These are phyloP conservation scores for Zygosaccharomyces lentus DNA, from an alignment of 805 yeast genomes.

Conservation along the genomic window DNA sequence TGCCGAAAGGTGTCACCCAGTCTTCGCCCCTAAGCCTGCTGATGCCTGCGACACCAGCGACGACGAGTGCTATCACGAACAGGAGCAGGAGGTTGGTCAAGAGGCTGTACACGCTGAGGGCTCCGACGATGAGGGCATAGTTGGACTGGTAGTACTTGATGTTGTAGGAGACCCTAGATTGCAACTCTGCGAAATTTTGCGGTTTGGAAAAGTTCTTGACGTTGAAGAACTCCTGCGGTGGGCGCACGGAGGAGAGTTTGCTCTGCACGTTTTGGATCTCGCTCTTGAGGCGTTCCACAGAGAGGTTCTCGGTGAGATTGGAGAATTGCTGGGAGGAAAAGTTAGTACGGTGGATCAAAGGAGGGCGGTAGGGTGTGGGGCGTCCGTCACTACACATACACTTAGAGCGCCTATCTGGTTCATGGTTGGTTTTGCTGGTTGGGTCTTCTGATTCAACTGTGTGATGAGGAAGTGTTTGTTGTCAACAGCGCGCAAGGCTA, in stretches of 20 bases:
- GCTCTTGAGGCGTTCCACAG: slow-evolving; percentile 35
- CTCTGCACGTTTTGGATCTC: slow-evolving; percentile 54
- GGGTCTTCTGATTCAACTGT: neutral
- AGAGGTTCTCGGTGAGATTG: slow-evolving; percentile 30
- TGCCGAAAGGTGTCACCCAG: slow-evolving; percentile 67
- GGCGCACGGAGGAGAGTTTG: slow-evolving; percentile 67
- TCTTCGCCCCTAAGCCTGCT: slow-evolving; percentile 77
- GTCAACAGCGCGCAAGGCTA: slow-evolving; percentile 4
- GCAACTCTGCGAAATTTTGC: slow-evolving; percentile 80
- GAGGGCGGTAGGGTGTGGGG: neutral
- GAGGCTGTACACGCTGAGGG: slow-evolving; percentile 77
- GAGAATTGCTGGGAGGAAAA: slow-evolving; percentile 25
- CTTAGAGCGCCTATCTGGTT: slow-evolving; percentile 17
- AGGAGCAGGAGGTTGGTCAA: slow-evolving; percentile 79
- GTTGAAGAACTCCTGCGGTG: slow-evolving; percentile 93
- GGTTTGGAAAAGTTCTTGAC: slow-evolving; percentile 88
- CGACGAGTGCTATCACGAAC: slow-evolving; percentile 73
- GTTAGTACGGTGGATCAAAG: neutral
- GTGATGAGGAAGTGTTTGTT: neutral
- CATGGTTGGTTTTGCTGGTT: slow-evolving; percentile 3
- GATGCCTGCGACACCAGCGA: slow-evolving; percentile 75
- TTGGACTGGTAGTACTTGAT: slow-evolving; percentile 83
- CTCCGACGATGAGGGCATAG: slow-evolving; percentile 67
- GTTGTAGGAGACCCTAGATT: slow-evolving; percentile 82
- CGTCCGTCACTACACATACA: slow-evolving; percentile 9